Conservation (phyloP, 257 asterid species). For the Lycium ferocissimum region DNA sequence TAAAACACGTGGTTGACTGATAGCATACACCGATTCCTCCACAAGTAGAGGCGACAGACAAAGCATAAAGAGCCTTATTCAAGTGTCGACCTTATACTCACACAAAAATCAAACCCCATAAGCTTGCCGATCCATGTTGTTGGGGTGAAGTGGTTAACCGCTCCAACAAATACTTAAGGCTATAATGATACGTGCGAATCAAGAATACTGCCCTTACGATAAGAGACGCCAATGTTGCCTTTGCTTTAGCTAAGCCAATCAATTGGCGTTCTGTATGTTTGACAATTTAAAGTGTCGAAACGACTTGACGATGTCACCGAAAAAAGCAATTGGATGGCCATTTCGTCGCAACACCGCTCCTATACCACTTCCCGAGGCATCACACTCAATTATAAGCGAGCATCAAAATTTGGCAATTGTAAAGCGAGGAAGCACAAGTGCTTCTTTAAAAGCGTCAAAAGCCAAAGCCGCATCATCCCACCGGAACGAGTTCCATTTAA, state of each 20-base stretch:
- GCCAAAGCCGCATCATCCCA: neutral
- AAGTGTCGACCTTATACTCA: too few species aligned
- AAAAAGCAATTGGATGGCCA: too few species aligned
- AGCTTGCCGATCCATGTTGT: neutral
- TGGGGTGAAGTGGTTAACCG: neutral
- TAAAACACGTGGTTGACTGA: neutral
- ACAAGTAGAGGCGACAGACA: neutral
- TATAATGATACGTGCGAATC: neutral
- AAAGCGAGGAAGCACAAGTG: neutral
- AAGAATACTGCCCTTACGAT: neutral
- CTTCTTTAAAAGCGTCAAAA: neutral
- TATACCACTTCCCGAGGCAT: too few species aligned
- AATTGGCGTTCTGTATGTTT: neutral
- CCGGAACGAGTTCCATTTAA: neutral
- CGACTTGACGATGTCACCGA: too few species aligned
- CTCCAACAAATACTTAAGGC: neutral
- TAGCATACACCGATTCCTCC: neutral
- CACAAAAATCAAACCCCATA: neutral
- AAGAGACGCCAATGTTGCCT: constrained; percentile 16
- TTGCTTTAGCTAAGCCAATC: neutral
- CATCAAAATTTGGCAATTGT: constrained; percentile 3
- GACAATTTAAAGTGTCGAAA: too few species aligned
- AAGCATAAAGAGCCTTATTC: constrained; percentile 20
- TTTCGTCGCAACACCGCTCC: too few species aligned
- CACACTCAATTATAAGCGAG: constrained; percentile 16